These are phyloP conservation scores for Cercospora berteroae DNA, from an alignment of 2,329 filamentous ascomycete species.

Conservation along the genomic window DNA sequence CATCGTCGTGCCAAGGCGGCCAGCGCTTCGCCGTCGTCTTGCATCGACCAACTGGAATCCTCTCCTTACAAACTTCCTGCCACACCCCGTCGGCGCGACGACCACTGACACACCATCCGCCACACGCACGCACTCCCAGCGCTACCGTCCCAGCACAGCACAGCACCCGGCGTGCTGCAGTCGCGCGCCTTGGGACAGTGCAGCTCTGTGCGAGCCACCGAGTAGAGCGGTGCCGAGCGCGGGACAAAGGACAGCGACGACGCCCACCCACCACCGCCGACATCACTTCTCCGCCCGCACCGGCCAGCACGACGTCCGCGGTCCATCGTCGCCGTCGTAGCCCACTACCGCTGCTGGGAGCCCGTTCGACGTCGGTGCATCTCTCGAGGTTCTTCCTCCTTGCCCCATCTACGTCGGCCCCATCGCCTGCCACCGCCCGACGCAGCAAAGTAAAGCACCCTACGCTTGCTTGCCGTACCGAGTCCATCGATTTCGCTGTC, in stretches of 20 bases:
- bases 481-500: constrained; percentile 16
- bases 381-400: not conserved
- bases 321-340: not conserved
- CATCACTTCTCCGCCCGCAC: not conserved
- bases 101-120: constrained; percentile 4
- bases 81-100: not conserved
- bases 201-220: not conserved
- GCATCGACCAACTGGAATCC: not conserved
- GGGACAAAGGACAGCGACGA: not conserved
- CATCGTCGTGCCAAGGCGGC: not conserved
- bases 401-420: not conserved
- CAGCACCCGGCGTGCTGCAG: constrained; percentile 9
- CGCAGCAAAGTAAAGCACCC: not conserved
- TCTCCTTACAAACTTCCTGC: constrained; percentile 1
- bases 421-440: constrained; percentile 15
- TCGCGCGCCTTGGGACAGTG: not conserved
- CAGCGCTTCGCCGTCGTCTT: not conserved
- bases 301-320: not conserved
- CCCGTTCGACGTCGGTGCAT: not conserved
- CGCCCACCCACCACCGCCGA: not conserved
- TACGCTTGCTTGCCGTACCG: constrained; percentile 10
- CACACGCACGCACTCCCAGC: not conserved
- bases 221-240: not conserved
- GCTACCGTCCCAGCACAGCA: not conserved
- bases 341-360: not conserved